These are phyloP conservation scores for Alternaria sp. DNA, from an alignment of 2,329 filamentous ascomycete species.

Conservation along the genomic window DNA sequence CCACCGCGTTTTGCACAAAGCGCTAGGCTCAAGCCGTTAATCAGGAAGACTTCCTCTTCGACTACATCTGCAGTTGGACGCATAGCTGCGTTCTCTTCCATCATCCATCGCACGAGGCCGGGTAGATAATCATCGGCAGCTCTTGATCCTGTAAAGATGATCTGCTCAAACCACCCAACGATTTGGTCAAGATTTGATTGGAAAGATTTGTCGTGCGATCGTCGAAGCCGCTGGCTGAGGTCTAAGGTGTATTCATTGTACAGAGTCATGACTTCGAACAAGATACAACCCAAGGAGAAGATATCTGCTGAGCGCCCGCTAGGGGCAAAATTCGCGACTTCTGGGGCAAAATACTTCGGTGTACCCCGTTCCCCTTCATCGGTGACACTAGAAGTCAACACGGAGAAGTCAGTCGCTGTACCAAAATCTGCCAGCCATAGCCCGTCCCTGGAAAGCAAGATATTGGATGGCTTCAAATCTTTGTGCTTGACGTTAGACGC, in stretches of 20 bases:
- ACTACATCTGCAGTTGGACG: neutral
- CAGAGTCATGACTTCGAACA: rapidly evolving
- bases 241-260: rapidly evolving
- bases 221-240: rapidly evolving
- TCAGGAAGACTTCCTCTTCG: rapidly evolving
- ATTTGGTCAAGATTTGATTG: neutral
- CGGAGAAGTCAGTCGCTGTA: neutral
- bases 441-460: rapidly evolving
- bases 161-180: neutral
- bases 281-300: neutral
- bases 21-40: neutral
- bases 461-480: neutral
- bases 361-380: rapidly evolving
- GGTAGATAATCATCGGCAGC: neutral
- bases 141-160: too few relatives aligned
- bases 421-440: neutral
- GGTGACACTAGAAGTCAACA: rapidly evolving
- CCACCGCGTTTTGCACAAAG: neutral
- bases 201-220: rapidly evolving
- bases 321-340: rapidly evolving
- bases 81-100: neutral
- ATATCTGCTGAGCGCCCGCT: neutral
- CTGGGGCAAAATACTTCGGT: neutral
- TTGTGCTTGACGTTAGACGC: neutral
- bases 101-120: neutral